Percentiles rank a stretch among this genome's conserved stretches.
Conservation (phyloP, 768 basidiomycete species). For the Boletus bicolor region DNA sequence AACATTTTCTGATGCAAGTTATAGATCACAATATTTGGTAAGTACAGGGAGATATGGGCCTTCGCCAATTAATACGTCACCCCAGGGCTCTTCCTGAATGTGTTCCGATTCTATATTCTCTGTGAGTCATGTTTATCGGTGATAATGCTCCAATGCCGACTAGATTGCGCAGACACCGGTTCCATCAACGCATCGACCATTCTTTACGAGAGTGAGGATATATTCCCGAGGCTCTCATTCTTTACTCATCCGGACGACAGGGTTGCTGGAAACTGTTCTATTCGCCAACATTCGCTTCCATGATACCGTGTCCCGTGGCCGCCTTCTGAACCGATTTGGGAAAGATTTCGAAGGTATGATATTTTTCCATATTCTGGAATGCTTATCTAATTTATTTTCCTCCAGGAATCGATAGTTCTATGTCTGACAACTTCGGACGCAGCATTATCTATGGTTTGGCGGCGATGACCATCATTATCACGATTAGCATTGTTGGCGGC, state of each 20-base stretch:
- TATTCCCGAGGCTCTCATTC: not conserved
- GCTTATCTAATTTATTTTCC: slow-evolving; percentile 13
- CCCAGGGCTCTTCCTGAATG: slow-evolving; percentile 53
- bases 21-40: slow-evolving; percentile 39
- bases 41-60: not conserved
- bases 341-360: slow-evolving; percentile 78
- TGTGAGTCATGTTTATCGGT: slow-evolving; percentile 43
- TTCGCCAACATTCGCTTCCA: slow-evolving; percentile 92
- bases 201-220: slow-evolving; percentile 62
- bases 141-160: slow-evolving; percentile 1
- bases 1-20: slow-evolving; percentile 20
- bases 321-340: slow-evolving; percentile 79
- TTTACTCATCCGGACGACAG: slow-evolving; percentile 24
- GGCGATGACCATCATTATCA: slow-evolving; percentile 64
- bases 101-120: slow-evolving; percentile 66
- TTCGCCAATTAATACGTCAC: slow-evolving; percentile 14
- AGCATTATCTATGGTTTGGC: slow-evolving; percentile 72
- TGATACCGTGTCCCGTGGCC: slow-evolving; percentile 85
- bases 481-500: slow-evolving; percentile 78
- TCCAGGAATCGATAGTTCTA: slow-evolving; percentile 73
- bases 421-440: slow-evolving; percentile 84
- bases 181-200: slow-evolving; percentile 79
- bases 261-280: slow-evolving; percentile 72
- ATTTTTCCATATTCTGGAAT: not conserved
- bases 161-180: slow-evolving; percentile 50